phyloP scores from a whole-genome alignment of 2,329 filamentous ascomycete genomes.

The Diaporthe destruens region DNA sequence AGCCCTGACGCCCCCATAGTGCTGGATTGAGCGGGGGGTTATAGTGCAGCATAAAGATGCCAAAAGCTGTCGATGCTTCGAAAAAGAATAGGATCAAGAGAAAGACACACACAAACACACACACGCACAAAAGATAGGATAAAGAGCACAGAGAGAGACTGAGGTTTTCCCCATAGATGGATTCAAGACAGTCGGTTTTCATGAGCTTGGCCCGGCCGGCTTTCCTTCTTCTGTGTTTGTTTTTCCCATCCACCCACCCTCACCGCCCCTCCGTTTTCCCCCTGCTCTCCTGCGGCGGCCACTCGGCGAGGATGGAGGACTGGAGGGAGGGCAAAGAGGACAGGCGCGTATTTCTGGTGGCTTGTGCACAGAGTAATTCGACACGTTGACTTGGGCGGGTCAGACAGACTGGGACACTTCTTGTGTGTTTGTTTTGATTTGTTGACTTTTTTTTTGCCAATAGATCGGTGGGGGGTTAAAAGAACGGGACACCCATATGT shows the following conservation, averaged over 20 bases:
- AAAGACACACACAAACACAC: neutral
- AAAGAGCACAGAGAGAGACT: conserved; percentile 12
- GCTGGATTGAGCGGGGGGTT: neutral
- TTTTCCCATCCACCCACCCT: neutral
- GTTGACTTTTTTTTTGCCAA: neutral
- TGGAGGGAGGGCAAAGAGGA: neutral
- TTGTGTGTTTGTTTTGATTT: too few relatives aligned
- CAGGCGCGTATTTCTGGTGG: too few relatives aligned
- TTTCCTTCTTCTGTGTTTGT: conserved; percentile 2
- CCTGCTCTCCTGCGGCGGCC: neutral
- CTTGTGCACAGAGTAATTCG: neutral
- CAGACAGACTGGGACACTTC: conserved; percentile 5
- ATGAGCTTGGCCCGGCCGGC: conserved; percentile 3
- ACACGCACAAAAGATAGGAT: conserved; percentile 19
- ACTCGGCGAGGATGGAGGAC: too few relatives aligned
- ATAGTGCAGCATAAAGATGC: neutral
- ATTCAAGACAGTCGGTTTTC: conserved; percentile 13
- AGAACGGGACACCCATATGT: conserved; percentile 27
- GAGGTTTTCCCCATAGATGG: conserved; percentile 29
- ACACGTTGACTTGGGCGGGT: neutral
- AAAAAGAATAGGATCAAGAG: neutral
- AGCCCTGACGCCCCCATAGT: conserved; percentile 2
- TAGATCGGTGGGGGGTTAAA: conserved; percentile 11
- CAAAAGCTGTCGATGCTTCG: neutral
- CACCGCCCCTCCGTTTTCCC: neutral